Evolutionary conservation across 768 basidiomycete genomes (phyloP).

Genomic region (Psilocybe tampanensis): DNA sequence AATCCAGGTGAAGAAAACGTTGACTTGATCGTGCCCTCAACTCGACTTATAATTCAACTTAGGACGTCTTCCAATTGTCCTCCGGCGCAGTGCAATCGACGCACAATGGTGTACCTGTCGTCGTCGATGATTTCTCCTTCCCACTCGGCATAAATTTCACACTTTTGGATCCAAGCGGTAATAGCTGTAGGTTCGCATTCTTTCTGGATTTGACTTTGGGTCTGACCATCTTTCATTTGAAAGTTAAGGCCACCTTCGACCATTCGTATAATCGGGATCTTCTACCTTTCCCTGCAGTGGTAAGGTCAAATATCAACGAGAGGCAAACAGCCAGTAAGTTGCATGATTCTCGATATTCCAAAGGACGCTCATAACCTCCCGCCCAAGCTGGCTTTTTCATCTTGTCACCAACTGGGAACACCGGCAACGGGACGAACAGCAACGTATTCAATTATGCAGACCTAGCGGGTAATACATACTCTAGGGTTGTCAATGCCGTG

Average conservation of each 20-base stretch:
- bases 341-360: background rate
- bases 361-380: background rate
- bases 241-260: conserved; percentile 59
- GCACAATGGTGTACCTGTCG: conserved; percentile 41
- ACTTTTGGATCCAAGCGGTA: conserved; percentile 32
- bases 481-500: conserved; percentile 59
- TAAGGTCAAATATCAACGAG: conserved; percentile 58
- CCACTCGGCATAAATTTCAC: conserved; percentile 49
- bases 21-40: background rate
- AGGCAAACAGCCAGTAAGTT: conserved; percentile 60
- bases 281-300: conserved; percentile 58
- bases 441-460: conserved; percentile 70
- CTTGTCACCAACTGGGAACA: conserved; percentile 45
- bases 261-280: conserved; percentile 68
- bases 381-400: conserved; percentile 54
- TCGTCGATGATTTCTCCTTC: conserved; percentile 46
- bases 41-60: conserved; percentile 2
- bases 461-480: conserved; percentile 60
- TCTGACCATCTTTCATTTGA: background rate
- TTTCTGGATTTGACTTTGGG: conserved; percentile 3
- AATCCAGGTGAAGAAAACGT: conserved; percentile 33
- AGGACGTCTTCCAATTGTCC: conserved; percentile 45
- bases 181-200: conserved; percentile 34
- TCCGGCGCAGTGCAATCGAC: conserved; percentile 38
- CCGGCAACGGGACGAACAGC: conserved; percentile 70